Conservation (phyloP, 2,329 filamentous ascomycete genomes). For the Hymenoscyphus albidus region DNA sequence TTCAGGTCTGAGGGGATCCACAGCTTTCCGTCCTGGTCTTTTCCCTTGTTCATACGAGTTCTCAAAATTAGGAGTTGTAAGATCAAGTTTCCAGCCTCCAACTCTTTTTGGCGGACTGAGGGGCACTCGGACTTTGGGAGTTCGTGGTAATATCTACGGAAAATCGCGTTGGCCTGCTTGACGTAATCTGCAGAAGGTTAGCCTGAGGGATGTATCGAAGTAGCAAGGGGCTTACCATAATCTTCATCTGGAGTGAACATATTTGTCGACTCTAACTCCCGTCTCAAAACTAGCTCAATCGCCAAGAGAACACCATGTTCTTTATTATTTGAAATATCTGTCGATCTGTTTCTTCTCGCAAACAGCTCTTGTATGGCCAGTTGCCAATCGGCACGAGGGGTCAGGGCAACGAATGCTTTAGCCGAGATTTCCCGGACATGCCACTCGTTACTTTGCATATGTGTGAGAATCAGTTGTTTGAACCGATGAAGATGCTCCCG, state of each 20-base stretch:
- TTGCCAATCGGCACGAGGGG: conserved; percentile 49
- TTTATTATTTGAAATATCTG: conserved; percentile 41
- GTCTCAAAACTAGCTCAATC: conserved; percentile 53
- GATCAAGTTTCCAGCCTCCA: no score
- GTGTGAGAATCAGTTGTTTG: conserved; percentile 53
- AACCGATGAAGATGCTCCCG: conserved; percentile 52
- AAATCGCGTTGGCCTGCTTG: no score
- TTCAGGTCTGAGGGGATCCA: no score
- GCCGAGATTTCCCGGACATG: conserved; percentile 79
- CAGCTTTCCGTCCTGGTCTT: no score
- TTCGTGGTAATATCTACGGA: no score
- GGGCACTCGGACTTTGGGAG: no score
- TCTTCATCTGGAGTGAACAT: background rate
- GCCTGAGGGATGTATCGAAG: background rate
- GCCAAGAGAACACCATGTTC: conserved; percentile 57
- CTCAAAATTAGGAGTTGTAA: no score
- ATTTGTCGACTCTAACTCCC: conserved; percentile 39
- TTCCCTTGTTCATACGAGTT: no score
- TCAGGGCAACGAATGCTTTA: conserved; percentile 63
- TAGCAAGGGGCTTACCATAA: background rate
- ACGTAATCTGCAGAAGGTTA: no score
- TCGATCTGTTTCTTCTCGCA: conserved; percentile 32
- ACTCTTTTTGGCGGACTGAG: no score
- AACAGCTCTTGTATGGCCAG: conserved; percentile 28
- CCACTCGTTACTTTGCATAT: conserved; percentile 70